phyloP scores from a whole-genome alignment of 495 filamentous ascomycete genomes.

The Cryomyces minteri region DNA sequence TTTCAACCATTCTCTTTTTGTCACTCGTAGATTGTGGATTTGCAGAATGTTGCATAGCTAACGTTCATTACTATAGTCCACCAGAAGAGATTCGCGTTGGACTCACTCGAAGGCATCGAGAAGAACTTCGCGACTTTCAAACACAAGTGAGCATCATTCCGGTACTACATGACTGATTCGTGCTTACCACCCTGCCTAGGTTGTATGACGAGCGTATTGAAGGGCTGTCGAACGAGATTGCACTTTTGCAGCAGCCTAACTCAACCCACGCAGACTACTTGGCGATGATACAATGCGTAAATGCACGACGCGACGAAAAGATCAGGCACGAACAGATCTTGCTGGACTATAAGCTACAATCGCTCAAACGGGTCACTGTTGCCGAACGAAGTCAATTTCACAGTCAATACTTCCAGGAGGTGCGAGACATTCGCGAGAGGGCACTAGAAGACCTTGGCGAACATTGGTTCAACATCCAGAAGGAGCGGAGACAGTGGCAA shows the following conservation, averaged over 20 bases:
- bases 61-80: conserved; percentile 33
- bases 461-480: conserved; percentile 78
- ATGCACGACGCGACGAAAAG: conserved; percentile 63
- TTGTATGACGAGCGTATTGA: conserved; percentile 76
- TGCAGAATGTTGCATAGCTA: not conserved
- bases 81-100: conserved; percentile 64
- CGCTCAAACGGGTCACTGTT: conserved; percentile 51
- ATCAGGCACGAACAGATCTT: conserved; percentile 53
- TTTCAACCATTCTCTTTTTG: not conserved
- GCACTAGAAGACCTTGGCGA: conserved; percentile 65
- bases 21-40: not conserved
- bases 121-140: conserved; percentile 67
- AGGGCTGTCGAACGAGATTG: conserved; percentile 64
- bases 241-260: conserved; percentile 54
- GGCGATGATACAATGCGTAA: conserved; percentile 65
- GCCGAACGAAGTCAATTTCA: conserved; percentile 69
- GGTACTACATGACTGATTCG: not conserved
- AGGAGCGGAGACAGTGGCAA: conserved; percentile 70
- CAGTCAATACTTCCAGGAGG: conserved; percentile 68
- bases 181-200: conserved; percentile 22
- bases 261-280: conserved; percentile 79
- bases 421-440: conserved; percentile 63
- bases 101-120: conserved; percentile 60
- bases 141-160: conserved; percentile 46
- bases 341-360: conserved; percentile 49